Base-by-base conservation (phyloP, 805 yeast genomes). In the Myxozyma neotropica region DNA sequence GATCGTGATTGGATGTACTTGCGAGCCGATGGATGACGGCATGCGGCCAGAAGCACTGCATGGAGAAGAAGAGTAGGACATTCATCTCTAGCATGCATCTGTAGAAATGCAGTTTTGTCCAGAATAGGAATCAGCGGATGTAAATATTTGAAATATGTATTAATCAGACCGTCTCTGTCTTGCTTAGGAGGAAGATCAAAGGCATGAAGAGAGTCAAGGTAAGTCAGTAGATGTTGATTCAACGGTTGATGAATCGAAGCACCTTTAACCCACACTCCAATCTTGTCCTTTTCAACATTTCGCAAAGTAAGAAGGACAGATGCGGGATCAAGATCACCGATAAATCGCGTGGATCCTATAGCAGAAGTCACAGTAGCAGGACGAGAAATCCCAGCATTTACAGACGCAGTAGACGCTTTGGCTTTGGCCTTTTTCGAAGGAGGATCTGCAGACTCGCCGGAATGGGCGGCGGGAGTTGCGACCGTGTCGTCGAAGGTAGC, bases 111-210 rank as follows among this genome's bases (percentile, higher is more conserved):
- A 23, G 68, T 69, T 66, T 75, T 77, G 61, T 76, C 75, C 4
- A 80, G 66, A 27, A 80, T 65, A 1, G 83, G 82, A 49, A 79
- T 70, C 1, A 78, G 59, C 17, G 73, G 67, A 66, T 79, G 78
- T 12, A 78, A 66, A 47, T 75, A 75, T 57, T 70, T 72, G 63
- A 78, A 77, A 65, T 76, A 80, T 1, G 78, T 63, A 43, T 72
- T 67, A 40, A 76, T 72, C 39, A 79, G 68, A 1, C 71, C 75
- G 15, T 71, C 73, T 1, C 74, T 61, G 53, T 70, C 67, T 5
- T 66, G 66, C 23, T 74, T 59, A 36, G 70, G 63, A 10, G 74
- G 75, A 59, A 77, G 64, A 6, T 74, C 72, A 59, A 77, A 77
- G 10, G 80, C 80, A 40, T 73, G 69, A 26, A 77, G 72, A 33